Percentiles rank a stretch among this genome's conserved stretches.
Evolutionary conservation across 441 rosid species (phyloP).

Genomic region (Erodium moschatum): DNA sequence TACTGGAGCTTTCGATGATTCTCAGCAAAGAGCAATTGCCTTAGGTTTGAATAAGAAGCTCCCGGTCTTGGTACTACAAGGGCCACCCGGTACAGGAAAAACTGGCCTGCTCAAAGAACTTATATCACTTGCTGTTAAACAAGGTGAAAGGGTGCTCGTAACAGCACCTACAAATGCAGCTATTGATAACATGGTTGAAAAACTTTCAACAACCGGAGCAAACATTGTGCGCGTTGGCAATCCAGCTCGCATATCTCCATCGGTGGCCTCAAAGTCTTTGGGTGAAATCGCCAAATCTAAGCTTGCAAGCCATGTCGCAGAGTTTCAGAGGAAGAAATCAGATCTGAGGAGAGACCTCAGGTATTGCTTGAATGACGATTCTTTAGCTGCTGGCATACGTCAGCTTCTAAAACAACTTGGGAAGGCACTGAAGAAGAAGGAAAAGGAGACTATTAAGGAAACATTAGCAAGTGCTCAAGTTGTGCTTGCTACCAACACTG

Average conservation of each 20-base stretch:
- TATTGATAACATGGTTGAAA: conserved; percentile 93
- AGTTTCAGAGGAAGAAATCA: conserved; percentile 74
- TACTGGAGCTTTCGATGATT: conserved; percentile 48
- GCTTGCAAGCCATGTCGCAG: conserved; percentile 54
- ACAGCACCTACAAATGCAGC: conserved; percentile 98
- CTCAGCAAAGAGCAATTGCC: conserved; percentile 61
- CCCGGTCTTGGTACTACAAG: conserved; percentile 68
- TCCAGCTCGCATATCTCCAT: conserved; percentile 81
- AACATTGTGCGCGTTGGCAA: conserved; percentile 84
- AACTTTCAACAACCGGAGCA: conserved; percentile 55
- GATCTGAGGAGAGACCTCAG: conserved; percentile 80
- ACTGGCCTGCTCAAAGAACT: conserved; percentile 83
- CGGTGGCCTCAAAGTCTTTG: conserved; percentile 78
- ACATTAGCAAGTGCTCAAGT: conserved; percentile 72
- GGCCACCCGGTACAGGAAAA: conserved; percentile 98
- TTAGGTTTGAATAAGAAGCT: conserved; percentile 74
- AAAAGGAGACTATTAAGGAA: conserved; percentile 78
- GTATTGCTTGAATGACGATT: conserved; percentile 74
- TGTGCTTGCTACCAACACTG: conserved; percentile 85
- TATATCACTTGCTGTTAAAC: conserved; percentile 58
- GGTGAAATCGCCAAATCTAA: conserved; percentile 69
- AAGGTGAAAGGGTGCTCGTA: conserved; percentile 86
- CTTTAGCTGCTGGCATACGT: conserved; percentile 90
- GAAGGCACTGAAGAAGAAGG: conserved; percentile 73
- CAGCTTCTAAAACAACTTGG: conserved; percentile 90